Base-by-base conservation (phyloP, 768 basidiomycete genomes). In the Naganishia antarctica region DNA sequence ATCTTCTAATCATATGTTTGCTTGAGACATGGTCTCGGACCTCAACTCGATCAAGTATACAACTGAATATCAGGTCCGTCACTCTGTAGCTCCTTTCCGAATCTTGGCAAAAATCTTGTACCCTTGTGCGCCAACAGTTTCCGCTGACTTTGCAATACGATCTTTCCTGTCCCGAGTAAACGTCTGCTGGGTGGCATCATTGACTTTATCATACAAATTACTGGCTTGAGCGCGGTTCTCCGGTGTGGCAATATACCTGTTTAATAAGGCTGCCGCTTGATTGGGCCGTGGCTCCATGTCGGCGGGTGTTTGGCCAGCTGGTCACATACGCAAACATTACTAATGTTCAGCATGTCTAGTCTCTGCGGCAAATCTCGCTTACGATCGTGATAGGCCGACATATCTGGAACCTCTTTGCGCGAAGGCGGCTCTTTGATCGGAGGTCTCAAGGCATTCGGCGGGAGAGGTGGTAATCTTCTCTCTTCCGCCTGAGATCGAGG, bases 71-170 rank as follows among this genome's bases (percentile, higher is more conserved):
- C 9, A 18, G 21, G 2, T 37, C 31, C 7, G 7, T 34, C 37
- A 40, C 37, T 57, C 34, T 41, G n/a, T 29, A 4, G 34, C 37
- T 16, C 31, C 53, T n/a, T 57, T 57, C 16, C 53, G n/a, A 26
- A 57, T 57, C 23, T 57, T 57, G 23, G 13, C 34, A 18, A 57
- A 57, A 32, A 57, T 23, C 23, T 57, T 57, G 37, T 57, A 57
- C 25, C 53, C 53, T 3, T 41, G 34, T 40, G 53, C 53, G n/a
- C 53, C 53, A 13, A 57, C 26, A 21, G 34, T 57, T 26, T 57
- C 53, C 9, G 40, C 53, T 25, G 34, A 37, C n/a, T 26, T 57
- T 13, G 53, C 53, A 23, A 57, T 5, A 25, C 26, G 53, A 13
- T 57, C 31, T 34, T 57, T 57, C 23, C 53, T n/a, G 23, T 40